A percentile compares a stretch with the other conserved stretches of the same genome.
Evolutionary conservation across 257 asterid species (phyloP).

Genomic region (Solanum habrochaites): DNA sequence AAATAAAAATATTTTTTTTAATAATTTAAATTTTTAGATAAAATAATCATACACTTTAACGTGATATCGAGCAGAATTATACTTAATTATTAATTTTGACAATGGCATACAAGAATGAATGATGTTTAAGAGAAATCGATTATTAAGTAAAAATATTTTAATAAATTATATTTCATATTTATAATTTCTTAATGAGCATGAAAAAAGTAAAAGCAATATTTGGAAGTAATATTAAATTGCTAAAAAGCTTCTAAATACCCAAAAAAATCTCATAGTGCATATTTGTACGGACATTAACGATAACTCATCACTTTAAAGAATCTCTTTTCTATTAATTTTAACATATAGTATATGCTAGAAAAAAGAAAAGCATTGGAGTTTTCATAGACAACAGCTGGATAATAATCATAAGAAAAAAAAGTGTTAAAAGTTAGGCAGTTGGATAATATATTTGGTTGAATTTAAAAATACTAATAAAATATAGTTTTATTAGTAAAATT

Average conservation of each 20-base stretch:
- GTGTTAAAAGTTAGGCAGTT: not conserved
- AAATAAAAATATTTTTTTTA: too few relatives aligned
- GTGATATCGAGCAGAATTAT: too few relatives aligned
- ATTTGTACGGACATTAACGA: not conserved
- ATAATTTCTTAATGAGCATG: not conserved
- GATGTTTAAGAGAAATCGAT: not conserved
- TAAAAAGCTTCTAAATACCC: slow-evolving; percentile 5
- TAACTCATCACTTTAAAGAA: slow-evolving; percentile 12
- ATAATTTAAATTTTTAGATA: too few relatives aligned
- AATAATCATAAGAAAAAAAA: not conserved
- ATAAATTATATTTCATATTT: not conserved
- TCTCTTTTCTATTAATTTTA: not conserved
- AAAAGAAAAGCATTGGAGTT: not conserved
- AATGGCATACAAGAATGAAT: not conserved
- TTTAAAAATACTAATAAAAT: not conserved
- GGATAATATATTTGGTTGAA: not conserved
- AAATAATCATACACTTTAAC: too few relatives aligned
- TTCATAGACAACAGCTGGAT: not conserved
- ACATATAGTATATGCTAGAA: not conserved
- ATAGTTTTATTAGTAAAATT: not conserved
- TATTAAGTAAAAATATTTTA: not conserved
- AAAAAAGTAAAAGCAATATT: not conserved
- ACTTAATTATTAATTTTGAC: too few relatives aligned
- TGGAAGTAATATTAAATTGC: not conserved
- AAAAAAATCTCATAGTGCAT: slow-evolving; percentile 11